Evolutionary conservation across 192 early-diverging fungal species (phyloP).

Genomic region (Pilobolus umbonatus): DNA sequence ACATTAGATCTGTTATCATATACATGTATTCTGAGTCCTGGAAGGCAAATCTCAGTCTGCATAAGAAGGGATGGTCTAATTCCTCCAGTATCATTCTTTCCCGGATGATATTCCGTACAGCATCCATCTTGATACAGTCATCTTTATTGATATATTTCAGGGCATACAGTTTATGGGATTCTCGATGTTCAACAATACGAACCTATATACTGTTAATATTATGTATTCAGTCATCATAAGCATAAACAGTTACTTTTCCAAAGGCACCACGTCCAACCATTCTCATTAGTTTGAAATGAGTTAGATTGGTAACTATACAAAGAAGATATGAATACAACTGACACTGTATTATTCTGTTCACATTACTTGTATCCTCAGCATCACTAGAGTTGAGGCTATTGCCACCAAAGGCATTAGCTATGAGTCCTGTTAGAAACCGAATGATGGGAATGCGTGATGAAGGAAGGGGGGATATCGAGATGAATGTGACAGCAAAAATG

Average conservation of each 20-base stretch:
- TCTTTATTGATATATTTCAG: slow-evolving; percentile 86
- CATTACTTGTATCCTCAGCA: slow-evolving; percentile 7
- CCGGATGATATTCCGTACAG: slow-evolving; percentile 75
- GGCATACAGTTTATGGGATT: slow-evolving; percentile 68
- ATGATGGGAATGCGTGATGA: neutral
- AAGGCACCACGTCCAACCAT: slow-evolving; percentile 83
- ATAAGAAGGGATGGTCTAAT: slow-evolving; percentile 61
- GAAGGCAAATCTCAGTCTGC: slow-evolving; percentile 83
- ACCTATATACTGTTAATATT: slow-evolving; percentile 50
- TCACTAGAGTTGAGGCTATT: slow-evolving; percentile 6
- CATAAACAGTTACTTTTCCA: slow-evolving; percentile 61
- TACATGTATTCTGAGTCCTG: slow-evolving; percentile 87
- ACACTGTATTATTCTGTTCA: slow-evolving; percentile 45
- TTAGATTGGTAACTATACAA: no score
- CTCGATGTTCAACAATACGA: slow-evolving; percentile 71
- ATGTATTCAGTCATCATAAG: neutral
- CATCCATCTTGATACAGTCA: slow-evolving; percentile 82
- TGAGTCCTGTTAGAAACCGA: slow-evolving; percentile 11
- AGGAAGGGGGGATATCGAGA: no score
- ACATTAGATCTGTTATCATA: slow-evolving; percentile 88
- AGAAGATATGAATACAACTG: no score
- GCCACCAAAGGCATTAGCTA: slow-evolving; percentile 19
- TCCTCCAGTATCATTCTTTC: slow-evolving; percentile 76
- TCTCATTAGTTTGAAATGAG: slow-evolving; percentile 70
- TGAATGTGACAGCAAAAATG: no score